phyloP scores from a whole-genome alignment of 2,329 filamentous ascomycete genomes.

The Leptographium galeiforme region DNA sequence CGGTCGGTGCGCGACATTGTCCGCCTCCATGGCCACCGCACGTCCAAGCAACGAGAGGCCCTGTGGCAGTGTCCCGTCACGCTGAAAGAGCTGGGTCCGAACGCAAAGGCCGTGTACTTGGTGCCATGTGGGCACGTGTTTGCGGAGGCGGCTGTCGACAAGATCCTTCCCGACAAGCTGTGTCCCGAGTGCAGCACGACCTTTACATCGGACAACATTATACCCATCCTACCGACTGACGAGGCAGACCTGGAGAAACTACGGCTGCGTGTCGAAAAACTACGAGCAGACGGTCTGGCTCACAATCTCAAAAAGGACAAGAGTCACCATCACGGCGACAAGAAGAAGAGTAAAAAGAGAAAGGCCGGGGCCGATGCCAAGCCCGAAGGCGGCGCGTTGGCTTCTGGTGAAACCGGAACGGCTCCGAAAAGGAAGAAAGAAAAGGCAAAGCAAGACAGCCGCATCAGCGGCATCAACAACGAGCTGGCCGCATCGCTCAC shows the following conservation, averaged over 20 bases:
- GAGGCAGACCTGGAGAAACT: conserved; percentile 59
- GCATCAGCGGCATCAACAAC: conserved; percentile 66
- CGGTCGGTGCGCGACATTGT: conserved; percentile 76
- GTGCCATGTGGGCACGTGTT: conserved; percentile 95
- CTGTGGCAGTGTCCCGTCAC: conserved; percentile 74
- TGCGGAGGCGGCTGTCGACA: conserved; percentile 70
- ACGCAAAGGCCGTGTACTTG: conserved; percentile 70
- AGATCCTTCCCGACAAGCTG: conserved; percentile 46
- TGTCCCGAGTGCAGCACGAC: conserved; percentile 62
- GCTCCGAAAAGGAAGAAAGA: conserved; percentile 11
- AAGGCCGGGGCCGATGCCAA: conserved; percentile 16
- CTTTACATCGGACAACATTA: conserved; percentile 62
- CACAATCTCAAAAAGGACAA: conserved; percentile 82
- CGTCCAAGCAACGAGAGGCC: conserved; percentile 23
- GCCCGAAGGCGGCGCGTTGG: background rate
- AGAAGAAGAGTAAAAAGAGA: conserved; percentile 45
- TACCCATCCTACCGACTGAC: conserved; percentile 65
- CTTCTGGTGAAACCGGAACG: background rate
- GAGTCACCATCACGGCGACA: conserved; percentile 37
- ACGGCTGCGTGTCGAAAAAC: conserved; percentile 48
- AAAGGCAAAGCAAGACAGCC: conserved; percentile 13
- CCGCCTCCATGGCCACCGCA: conserved; percentile 56
- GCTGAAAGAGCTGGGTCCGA: conserved; percentile 69
- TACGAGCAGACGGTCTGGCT: conserved; percentile 60
- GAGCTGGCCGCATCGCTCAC: conserved; percentile 73